Percentiles rank a stretch among this genome's conserved stretches.
phyloP scores from a whole-genome alignment of 352 stramenopile genomes.

The Phytopythium cucurbitacearum region DNA sequence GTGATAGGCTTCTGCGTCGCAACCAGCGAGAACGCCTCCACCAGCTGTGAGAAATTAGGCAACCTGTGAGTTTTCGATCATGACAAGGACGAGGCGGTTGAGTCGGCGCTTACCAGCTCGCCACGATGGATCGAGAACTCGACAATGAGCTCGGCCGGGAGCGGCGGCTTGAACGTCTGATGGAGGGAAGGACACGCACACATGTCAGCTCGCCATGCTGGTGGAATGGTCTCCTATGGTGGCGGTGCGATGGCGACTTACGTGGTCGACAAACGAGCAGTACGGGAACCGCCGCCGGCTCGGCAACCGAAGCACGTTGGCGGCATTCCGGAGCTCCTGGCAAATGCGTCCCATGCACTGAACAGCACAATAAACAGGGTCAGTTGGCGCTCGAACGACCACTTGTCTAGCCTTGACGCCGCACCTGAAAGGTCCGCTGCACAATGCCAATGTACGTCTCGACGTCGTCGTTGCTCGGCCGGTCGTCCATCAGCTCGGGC shows the following conservation, averaged over 20 bases:
- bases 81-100: background rate
- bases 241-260: constrained; percentile 15
- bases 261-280: constrained; percentile 75
- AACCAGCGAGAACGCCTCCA: constrained; percentile 69
- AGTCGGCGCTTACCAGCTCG: constrained; percentile 41
- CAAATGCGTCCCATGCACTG: constrained; percentile 45
- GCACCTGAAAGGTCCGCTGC: constrained; percentile 37
- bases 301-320: constrained; percentile 67
- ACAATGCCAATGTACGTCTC: constrained; percentile 49
- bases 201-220: background rate
- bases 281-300: constrained; percentile 78
- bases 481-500: constrained; percentile 30
- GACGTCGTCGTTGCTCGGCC: constrained; percentile 42
- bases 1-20: constrained; percentile 49
- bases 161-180: constrained; percentile 63
- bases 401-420: background rate
- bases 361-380: background rate
- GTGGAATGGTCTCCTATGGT: background rate
- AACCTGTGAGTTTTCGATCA: background rate
- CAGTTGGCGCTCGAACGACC: background rate
- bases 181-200: constrained; percentile 7
- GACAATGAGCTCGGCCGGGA: constrained; percentile 71
- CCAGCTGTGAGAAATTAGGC: constrained; percentile 29
- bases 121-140: constrained; percentile 83
- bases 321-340: constrained; percentile 61